phyloP scores from a whole-genome alignment of 1,139 yeast species.

The Lodderomyces margitis region DNA sequence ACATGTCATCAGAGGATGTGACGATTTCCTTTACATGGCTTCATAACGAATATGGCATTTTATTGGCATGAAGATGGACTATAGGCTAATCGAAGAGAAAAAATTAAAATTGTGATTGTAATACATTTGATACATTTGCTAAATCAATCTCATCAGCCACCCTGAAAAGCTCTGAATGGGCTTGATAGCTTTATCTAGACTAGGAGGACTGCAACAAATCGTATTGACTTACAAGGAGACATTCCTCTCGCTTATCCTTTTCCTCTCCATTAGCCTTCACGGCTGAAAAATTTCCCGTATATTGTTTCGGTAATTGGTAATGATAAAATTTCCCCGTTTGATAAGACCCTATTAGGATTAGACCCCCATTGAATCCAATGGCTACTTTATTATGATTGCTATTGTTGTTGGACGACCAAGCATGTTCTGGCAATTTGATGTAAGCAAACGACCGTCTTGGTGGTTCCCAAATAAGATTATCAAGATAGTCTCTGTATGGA shows the following conservation, averaged over 20 bases:
- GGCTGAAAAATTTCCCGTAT: constrained; percentile 1
- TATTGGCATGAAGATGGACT: too few species aligned
- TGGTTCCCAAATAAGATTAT: constrained; percentile 45
- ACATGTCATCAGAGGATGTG: too few species aligned
- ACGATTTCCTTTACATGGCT: too few species aligned
- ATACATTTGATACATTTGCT: too few species aligned
- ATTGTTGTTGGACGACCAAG: constrained; percentile 13
- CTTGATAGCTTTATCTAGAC: too few species aligned
- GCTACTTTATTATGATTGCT: constrained; percentile 25
- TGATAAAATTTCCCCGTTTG: constrained; percentile 41
- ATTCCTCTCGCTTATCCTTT: constrained; percentile 29
- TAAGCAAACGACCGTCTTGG: constrained; percentile 46
- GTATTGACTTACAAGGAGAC: constrained; percentile 28
- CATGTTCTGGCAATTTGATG: constrained; percentile 36
- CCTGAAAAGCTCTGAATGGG: too few species aligned
- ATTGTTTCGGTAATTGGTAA: constrained; percentile 31
- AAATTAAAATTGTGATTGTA: too few species aligned
- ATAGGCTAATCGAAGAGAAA: too few species aligned
- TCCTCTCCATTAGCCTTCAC: constrained; percentile 15
- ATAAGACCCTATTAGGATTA: constrained; percentile 40
- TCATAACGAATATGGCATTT: too few species aligned
- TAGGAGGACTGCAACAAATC: constrained; percentile 14
- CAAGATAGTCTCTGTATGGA: constrained; percentile 44
- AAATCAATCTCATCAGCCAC: too few species aligned
- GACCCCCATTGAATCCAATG: constrained; percentile 37